Evolutionary conservation across 495 filamentous ascomycete species (phyloP), one percentile per base, ranked within the genome.

Genomic region (Penicillium simplicissimum): DNA sequence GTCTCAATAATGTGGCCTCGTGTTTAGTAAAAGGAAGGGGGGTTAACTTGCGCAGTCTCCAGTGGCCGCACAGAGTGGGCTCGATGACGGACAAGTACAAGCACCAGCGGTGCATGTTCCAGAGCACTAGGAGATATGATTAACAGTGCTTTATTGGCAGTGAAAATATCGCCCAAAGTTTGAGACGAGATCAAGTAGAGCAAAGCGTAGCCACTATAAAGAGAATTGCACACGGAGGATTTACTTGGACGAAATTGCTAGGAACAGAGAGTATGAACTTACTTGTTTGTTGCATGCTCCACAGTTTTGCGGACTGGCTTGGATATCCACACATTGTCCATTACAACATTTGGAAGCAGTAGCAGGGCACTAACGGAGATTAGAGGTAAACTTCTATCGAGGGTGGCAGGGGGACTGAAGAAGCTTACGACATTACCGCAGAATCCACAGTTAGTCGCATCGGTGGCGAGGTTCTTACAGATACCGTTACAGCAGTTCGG

Each of bases 41-140:
- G n/a, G n/a, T n/a, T 17, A 4, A 59, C 62, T 67, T 63, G 67
- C 67, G 58, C 65, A 70, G 43, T 53, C 58, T 48, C 58, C 61
- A 31, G 67, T 58, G 21, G 55, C 6, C 1, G 52, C 6, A 25
- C 67, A 70, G 60, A 63, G 65, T 7, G 65, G 59, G 8, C 37
- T 35, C 1, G 51, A 38, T 38, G 43, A 34, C 15, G 62, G 59
- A 21, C 67, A 70, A 5, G 61, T 42, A 28, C 64, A 70, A 4
- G 53, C 23, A 0, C 62, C 67, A 7, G 34, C 55, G 15, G 63
- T 51, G 52, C 67, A 70, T 10, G 38, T 54, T 15, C 62, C 64
- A 17, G 48, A 28, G 17, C 67, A 70, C 67, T 70, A 33, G 31
- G 6, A 51, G 45, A 31, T 28, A 5, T 7, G 9, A 9, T 57